Conservation (phyloP, 768 basidiomycete species). For the Lactarius tabidus region DNA sequence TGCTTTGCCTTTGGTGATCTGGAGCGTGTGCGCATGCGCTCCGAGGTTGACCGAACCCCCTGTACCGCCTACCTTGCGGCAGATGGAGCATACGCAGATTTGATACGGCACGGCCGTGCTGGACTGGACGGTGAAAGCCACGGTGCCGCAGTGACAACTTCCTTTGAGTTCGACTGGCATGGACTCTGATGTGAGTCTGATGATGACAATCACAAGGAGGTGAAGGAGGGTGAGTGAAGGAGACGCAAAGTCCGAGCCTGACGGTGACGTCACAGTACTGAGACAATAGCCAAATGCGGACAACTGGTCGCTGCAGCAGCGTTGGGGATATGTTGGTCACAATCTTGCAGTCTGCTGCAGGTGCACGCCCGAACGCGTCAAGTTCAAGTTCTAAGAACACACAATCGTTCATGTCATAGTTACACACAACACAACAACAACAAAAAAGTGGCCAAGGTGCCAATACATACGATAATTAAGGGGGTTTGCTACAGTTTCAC, state of each 20-base stretch:
- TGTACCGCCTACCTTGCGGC: constrained; percentile 63
- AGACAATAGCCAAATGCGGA: background rate
- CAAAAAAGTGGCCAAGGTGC: background rate
- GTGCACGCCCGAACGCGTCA: too few species aligned
- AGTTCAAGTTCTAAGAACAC: too few species aligned
- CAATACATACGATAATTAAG: constrained; percentile 2
- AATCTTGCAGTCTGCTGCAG: too few species aligned
- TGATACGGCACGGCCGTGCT: constrained; percentile 65
- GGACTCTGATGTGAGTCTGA: too few species aligned
- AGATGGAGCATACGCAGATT: constrained; percentile 66
- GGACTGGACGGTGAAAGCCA: constrained; percentile 35
- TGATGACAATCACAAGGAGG: background rate
- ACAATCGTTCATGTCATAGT: too few species aligned
- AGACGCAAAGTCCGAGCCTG: background rate
- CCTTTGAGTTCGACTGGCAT: constrained; percentile 55
- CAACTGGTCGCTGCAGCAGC: background rate
- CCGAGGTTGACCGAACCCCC: constrained; percentile 68
- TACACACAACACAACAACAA: too few species aligned
- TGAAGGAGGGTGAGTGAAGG: background rate
- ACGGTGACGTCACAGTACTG: background rate
- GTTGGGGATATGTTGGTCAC: too few species aligned
- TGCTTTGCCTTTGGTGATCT: constrained; percentile 47
- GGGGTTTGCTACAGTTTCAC: background rate
- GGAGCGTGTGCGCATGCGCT: constrained; percentile 47
- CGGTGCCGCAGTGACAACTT: constrained; percentile 37